Conservation (phyloP, 352 stramenopile genomes). For the Globisporangium parvum region DNA sequence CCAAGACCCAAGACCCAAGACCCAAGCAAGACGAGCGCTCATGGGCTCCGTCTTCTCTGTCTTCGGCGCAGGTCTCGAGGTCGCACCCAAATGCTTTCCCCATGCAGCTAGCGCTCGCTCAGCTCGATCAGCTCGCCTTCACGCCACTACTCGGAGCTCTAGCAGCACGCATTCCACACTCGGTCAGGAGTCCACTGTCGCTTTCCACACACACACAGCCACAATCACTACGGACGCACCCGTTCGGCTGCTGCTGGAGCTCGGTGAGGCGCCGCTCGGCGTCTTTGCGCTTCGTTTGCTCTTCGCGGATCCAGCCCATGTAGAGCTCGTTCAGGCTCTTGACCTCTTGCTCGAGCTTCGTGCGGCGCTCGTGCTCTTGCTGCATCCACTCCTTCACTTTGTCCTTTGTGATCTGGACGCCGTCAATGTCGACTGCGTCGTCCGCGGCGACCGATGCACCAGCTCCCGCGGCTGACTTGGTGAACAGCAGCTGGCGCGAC, state of each 20-base stretch:
- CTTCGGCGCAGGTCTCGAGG: no score
- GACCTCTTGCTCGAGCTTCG: constrained; percentile 72
- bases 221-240: constrained; percentile 2
- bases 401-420: constrained; percentile 25
- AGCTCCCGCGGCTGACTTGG: background rate
- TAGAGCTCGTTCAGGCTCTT: constrained; percentile 80
- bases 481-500: constrained; percentile 32
- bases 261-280: constrained; percentile 48
- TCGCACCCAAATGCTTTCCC: no score
- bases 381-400: constrained; percentile 68
- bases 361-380: constrained; percentile 60
- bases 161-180: background rate
- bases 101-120: background rate
- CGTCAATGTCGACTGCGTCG: constrained; percentile 17
- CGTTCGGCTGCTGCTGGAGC: constrained; percentile 35
- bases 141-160: background rate
- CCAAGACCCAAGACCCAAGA: no score
- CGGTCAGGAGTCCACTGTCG: background rate
- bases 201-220: background rate
- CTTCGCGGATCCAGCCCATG: constrained; percentile 79
- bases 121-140: constrained; percentile 4
- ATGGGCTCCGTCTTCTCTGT: no score
- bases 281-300: constrained; percentile 70
- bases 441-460: constrained; percentile 2
- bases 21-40: no score